Base-by-base conservation (phyloP, 805 yeast species). In the Komagataella pastoris region DNA sequence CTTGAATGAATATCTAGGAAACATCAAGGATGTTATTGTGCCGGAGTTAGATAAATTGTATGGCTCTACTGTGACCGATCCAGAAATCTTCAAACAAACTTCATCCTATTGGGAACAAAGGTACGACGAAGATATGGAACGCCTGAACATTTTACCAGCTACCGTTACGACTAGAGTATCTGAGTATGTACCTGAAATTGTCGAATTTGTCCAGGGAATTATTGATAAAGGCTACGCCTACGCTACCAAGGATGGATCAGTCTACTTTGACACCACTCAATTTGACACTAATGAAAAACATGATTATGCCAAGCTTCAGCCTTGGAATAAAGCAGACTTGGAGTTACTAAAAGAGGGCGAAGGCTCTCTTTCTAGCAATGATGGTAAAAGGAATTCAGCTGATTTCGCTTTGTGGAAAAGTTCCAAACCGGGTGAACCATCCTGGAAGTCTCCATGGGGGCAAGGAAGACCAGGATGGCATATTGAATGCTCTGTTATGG, bases 401-500 rank as follows among this genome's bases (percentile, higher is more conserved):
- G 99, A 93, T 66, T 93, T 93, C 68, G 99, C 99, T 1, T 74
- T 93, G 43, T 93, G 99, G 99, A 93, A 93, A 65, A 80, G 90
- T 0, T 85, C 96, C 6, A 93, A 93, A 65, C 91, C 96, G 6
- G 99, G 99, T 59, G 99, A 93, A 70, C 99, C 99, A 21, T 77
- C 81, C 49, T 93, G 98, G 98, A 78, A 75, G 5, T 88, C 97
- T 2, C 90, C 91, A 24, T 93, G 98, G 98, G 99, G 99, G 23
- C 74, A 74, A 54, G 99, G 99, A 51, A 83, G 99, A 66, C 99
- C 99, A 12, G 99, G 99, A 3, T 93, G 99, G 99, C 99, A 93
- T 66, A 93, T 93, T 65, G 99, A 93, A 70, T 93, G 99, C 76
- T 89, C 97, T 7, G 99, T 93, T 18, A 93, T 93, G 99, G 98